These are phyloP conservation scores for Penicillium sp. DNA, from an alignment of 2,329 filamentous ascomycete species.

Conservation along the genomic window DNA sequence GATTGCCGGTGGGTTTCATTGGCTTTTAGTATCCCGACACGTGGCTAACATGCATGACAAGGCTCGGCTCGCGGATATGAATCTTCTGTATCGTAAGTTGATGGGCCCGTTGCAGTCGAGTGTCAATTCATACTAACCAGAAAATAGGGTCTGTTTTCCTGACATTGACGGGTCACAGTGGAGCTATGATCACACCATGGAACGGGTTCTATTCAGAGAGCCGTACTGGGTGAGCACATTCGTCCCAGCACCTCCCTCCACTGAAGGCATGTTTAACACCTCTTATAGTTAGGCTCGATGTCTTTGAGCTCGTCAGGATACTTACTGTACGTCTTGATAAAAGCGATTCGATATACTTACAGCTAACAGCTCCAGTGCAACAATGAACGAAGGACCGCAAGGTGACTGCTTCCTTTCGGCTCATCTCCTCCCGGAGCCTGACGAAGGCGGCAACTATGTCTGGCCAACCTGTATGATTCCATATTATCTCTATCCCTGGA, in stretches of 20 bases:
- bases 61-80: conserved; percentile 30
- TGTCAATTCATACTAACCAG: conserved; percentile 3
- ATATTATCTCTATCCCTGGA: not conserved
- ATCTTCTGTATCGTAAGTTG: conserved; percentile 34
- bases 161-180: conserved; percentile 31
- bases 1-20: conserved; percentile 34
- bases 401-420: conserved; percentile 35
- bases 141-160: conserved; percentile 32
- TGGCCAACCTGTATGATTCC: conserved; percentile 31
- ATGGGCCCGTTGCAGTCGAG: not conserved
- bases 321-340: conserved; percentile 28
- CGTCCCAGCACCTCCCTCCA: not conserved
- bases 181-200: conserved; percentile 35
- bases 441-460: conserved; percentile 32
- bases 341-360: not conserved
- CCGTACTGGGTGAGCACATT: conserved; percentile 29
- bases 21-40: not conserved
- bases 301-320: conserved; percentile 37
- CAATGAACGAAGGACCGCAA: conserved; percentile 35
- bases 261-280: not conserved
- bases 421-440: conserved; percentile 32
- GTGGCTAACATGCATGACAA: conserved; percentile 18
- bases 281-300: conserved; percentile 34
- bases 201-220: conserved; percentile 33
- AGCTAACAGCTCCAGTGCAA: conserved; percentile 30